A percentile compares a stretch with the other conserved stretches of the same genome.
Evolutionary conservation across 1,284 basidiomycete genomes (phyloP).

Genomic region (Sphagnurus paluster): DNA sequence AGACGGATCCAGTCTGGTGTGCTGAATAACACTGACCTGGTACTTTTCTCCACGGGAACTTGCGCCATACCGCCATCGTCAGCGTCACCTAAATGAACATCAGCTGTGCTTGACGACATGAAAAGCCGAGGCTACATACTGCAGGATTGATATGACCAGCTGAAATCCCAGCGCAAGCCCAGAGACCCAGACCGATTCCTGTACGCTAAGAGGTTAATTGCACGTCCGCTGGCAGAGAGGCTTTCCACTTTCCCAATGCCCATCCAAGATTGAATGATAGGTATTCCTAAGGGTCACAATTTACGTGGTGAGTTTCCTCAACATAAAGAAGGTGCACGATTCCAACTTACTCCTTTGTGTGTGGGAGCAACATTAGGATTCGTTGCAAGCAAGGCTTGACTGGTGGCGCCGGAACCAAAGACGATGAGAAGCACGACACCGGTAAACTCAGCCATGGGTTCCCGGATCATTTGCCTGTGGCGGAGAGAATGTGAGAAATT

Average conservation of each 20-base stretch:
- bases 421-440: conserved; percentile 66
- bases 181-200: conserved; percentile 54
- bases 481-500: not conserved
- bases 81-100: conserved; percentile 44
- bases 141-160: conserved; percentile 79
- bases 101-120: conserved; percentile 6
- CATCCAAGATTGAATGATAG: conserved; percentile 60
- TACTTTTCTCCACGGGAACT: conserved; percentile 74
- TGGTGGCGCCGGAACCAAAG: conserved; percentile 60
- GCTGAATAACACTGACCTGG: conserved; percentile 40
- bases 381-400: conserved; percentile 57
- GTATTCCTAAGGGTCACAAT: conserved; percentile 41
- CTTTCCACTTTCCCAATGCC: conserved; percentile 56
- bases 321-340: conserved; percentile 12
- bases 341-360: conserved; percentile 59
- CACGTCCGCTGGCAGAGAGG: conserved; percentile 26
- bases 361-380: conserved; percentile 50
- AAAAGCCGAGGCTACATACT: conserved; percentile 32
- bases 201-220: conserved; percentile 4
- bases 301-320: too few relatives aligned
- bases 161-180: conserved; percentile 61
- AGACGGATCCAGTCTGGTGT: too few relatives aligned
- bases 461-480: conserved; percentile 41
- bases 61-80: conserved; percentile 61
- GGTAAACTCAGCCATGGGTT: conserved; percentile 67